phyloP scores from a whole-genome alignment of 345 rosid species.

The Linum lewisii region DNA sequence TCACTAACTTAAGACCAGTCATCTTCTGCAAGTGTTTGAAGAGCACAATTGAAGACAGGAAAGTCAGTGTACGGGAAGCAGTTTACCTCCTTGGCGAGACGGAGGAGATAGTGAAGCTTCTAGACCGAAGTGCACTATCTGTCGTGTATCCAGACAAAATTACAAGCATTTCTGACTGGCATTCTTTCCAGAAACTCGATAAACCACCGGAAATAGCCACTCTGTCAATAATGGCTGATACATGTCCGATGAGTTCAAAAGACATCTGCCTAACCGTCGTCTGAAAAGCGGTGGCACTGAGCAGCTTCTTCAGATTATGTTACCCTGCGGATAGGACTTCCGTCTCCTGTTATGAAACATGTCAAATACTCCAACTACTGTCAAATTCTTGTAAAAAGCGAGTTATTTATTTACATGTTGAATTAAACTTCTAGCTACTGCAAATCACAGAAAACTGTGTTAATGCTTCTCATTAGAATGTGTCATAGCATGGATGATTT shows the following conservation, averaged over 20 bases:
- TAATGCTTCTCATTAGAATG: too few species aligned
- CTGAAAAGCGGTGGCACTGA: conserved; percentile 4
- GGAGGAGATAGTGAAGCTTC: conserved; percentile 40
- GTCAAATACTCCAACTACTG: not conserved
- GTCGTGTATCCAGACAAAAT: conserved; percentile 30
- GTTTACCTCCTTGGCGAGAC: conserved; percentile 55
- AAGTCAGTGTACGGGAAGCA: conserved; percentile 39
- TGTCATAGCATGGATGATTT: too few species aligned
- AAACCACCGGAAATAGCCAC: conserved; percentile 6
- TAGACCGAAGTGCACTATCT: conserved; percentile 32
- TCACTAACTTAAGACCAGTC: conserved; percentile 44
- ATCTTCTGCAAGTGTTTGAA: conserved; percentile 45
- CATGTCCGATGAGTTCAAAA: conserved; percentile 7
- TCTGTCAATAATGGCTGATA: conserved; percentile 12
- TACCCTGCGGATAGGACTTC: not conserved
- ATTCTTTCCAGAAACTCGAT: conserved; percentile 24
- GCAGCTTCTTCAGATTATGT: not conserved
- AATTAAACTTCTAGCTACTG: not conserved
- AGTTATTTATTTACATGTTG: not conserved
- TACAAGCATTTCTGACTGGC: conserved; percentile 60
- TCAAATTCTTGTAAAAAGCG: not conserved
- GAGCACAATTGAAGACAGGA: conserved; percentile 49
- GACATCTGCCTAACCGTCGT: conserved; percentile 25
- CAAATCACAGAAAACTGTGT: too few species aligned
- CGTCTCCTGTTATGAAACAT: not conserved